Evolutionary conservation across 768 basidiomycete species (phyloP).

Genomic region (Agaricus bisporus): DNA sequence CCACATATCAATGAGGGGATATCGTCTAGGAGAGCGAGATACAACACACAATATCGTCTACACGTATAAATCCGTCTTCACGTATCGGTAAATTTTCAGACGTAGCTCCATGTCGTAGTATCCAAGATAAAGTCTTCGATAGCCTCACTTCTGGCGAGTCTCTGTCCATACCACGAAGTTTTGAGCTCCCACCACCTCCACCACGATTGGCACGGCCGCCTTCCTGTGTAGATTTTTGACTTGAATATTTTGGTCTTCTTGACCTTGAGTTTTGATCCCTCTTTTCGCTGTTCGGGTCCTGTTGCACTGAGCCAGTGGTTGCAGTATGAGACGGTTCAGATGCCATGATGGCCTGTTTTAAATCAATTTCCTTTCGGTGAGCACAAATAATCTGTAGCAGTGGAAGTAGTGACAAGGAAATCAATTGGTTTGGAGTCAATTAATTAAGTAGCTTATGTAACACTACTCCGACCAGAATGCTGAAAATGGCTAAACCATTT

Average conservation of each 20-base stretch:
- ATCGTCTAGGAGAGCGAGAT: neutral
- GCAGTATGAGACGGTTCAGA: too few relatives aligned
- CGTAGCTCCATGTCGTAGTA: slow-evolving; percentile 79
- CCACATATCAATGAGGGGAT: neutral
- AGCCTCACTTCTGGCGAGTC: slow-evolving; percentile 66
- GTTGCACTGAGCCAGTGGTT: too few relatives aligned
- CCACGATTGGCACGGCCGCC: neutral
- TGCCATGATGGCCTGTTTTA: too few relatives aligned
- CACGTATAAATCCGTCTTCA: slow-evolving; percentile 78
- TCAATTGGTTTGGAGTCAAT: too few relatives aligned
- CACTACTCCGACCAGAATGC: neutral
- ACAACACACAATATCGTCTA: slow-evolving; percentile 71
- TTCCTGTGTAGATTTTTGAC: neutral
- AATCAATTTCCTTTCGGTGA: too few relatives aligned
- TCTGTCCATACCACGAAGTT: slow-evolving; percentile 50
- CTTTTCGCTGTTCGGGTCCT: too few relatives aligned
- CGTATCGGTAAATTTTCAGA: slow-evolving; percentile 73
- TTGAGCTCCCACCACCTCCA: slow-evolving; percentile 17
- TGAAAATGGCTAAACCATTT: neutral
- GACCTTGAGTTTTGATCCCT: too few relatives aligned
- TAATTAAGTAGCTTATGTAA: neutral
- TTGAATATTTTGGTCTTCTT: too few relatives aligned
- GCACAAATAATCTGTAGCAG: too few relatives aligned
- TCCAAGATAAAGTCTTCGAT: slow-evolving; percentile 85
- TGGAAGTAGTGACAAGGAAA: too few relatives aligned